Base-by-base conservation (phyloP, 2,329 filamentous ascomycete species). In the Fusarium sp. region DNA sequence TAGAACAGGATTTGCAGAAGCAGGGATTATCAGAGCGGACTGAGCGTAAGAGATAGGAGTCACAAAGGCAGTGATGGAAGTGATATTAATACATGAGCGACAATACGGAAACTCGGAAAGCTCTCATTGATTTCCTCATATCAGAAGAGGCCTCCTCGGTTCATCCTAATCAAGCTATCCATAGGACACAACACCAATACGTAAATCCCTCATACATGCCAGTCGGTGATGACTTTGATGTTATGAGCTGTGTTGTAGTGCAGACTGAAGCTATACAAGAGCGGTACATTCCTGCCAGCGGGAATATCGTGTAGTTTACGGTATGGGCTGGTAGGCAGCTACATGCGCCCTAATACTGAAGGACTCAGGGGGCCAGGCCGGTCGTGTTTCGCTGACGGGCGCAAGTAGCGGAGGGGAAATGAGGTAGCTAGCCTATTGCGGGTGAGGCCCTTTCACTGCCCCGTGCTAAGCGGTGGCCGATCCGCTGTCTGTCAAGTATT, bases 231-330 rank as follows among this genome's bases (percentile, higher is more conserved):
- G 15, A 35, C 15, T 35, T 11, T 7, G 22, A 22, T 45, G 31
- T 38, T 54, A 56, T 64, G 40, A 64, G 54, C 42, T 36, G 9
- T 10, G n/a, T 34, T 67, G 64, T 67, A 64, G 38, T 24, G 11
- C 4, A 26, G 32, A 40, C 39, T 58, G 63, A 67, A 15, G 64
- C 55, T 67, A 53, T 67, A 67, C 64, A 64, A 48, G 54, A 53
- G 28, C 45, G 50, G 59, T 67, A 67, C 64, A 42, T 32, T 45
- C 34, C 49, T 19, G 22, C 31, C 59, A 39, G 64, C 59, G 15
- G 61, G 29, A 58, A 58, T 19, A 34, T 67, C 40, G 64, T 61
- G 63, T 53, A 41, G 64, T 62, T 61, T 50, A 61, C 7, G 59
- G 64, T 59, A 48, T 38, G 29, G 13, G 15, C 36, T 13, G 52